Evolutionary conservation across 768 basidiomycete species (phyloP).

Genomic region (Clitopilus passeckerianus): DNA sequence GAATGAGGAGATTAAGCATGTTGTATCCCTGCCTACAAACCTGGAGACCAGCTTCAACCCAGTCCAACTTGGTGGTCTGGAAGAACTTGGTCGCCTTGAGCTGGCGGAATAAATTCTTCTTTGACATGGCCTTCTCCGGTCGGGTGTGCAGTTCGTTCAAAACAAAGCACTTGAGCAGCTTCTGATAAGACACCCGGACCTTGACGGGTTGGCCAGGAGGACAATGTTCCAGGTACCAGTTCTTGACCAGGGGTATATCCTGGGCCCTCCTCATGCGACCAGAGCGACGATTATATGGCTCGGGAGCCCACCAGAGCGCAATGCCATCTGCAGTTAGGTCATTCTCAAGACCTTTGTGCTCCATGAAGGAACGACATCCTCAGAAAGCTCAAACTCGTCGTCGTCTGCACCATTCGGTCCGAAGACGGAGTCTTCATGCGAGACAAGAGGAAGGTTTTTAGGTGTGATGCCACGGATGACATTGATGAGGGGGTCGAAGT

Average conservation of each 20-base stretch:
- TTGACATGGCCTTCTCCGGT: constrained; percentile 94
- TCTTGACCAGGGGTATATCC: constrained; percentile 94
- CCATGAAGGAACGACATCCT: constrained; percentile 70
- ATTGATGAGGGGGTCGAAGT: constrained; percentile 98
- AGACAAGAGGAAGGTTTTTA: constrained; percentile 76
- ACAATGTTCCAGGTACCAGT: constrained; percentile 98
- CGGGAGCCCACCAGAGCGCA: constrained; percentile 97
- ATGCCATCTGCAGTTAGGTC: constrained; percentile 95
- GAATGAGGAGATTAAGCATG: constrained; percentile 97
- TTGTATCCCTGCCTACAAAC: constrained; percentile 99
- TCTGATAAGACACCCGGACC: constrained; percentile 98
- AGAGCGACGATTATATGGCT: constrained; percentile 89
- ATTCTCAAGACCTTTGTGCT: constrained; percentile 74
- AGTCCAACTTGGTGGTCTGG: constrained; percentile 96
- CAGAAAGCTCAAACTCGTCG: constrained; percentile 85
- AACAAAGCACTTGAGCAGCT: constrained; percentile 92
- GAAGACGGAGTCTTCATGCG: constrained; percentile 92
- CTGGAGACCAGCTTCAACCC: constrained; percentile 98
- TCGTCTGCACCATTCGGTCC: constrained; percentile 83
- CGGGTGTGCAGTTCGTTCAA: constrained; percentile 89
- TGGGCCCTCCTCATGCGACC: constrained; percentile 93
- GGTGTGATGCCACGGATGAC: constrained; percentile 86
- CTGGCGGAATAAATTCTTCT: constrained; percentile 95
- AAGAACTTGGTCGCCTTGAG: constrained; percentile 99
- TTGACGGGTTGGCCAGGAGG: constrained; percentile 96